Evolutionary conservation across 352 stramenopile species (phyloP), one percentile per base, ranked within the genome.

Genomic region (Globisporangium heterothallicum): DNA sequence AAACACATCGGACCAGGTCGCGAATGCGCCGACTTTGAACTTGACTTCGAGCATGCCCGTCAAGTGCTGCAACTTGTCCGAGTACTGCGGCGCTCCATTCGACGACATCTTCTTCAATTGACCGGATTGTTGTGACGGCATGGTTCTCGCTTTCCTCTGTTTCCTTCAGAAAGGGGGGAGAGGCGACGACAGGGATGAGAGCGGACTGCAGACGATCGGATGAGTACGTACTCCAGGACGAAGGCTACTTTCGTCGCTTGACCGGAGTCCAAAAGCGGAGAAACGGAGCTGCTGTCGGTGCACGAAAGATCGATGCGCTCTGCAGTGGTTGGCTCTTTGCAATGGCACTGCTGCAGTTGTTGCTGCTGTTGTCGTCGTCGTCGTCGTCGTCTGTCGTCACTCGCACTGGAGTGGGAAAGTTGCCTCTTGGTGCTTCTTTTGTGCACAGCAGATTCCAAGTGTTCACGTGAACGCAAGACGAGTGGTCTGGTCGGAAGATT

Each of bases 1-100:
- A 19, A 58, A 66, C 21, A 67, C 47, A 34, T 65, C 61, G n/a
- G 53, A 64, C 61, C 61, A 68, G 22, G 59, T 67, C 16, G 61
- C 56, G 26, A 68, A 68, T 14, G 61, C 50, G 25, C 61, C 61
- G 22, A 42, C 59, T 49, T 68, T 68, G 43, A 68, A 68, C 46
- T 66, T 66, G 32, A 67, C 58, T 19, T 68, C 61, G 34, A 68
- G 45, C 58, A 52, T 56, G 12, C 61, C 61, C 1, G 44, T 44
- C 10, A 61, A 22, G 32, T 59, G 24, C 50, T 68, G 56, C 41
- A 68, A 38, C 26, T 61, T 55, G 18, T 63, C 57, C 18, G 22
- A 21, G 41, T 42, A 42, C 25, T 44, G 38, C 32, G 9, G 8
- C 44, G 41, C 38, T 38, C 29, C 43, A 22, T 46, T 63, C 3